Evolutionary conservation across 2,329 filamentous ascomycete genomes (phyloP).

Genomic region (Xenoacremonium recifei): DNA sequence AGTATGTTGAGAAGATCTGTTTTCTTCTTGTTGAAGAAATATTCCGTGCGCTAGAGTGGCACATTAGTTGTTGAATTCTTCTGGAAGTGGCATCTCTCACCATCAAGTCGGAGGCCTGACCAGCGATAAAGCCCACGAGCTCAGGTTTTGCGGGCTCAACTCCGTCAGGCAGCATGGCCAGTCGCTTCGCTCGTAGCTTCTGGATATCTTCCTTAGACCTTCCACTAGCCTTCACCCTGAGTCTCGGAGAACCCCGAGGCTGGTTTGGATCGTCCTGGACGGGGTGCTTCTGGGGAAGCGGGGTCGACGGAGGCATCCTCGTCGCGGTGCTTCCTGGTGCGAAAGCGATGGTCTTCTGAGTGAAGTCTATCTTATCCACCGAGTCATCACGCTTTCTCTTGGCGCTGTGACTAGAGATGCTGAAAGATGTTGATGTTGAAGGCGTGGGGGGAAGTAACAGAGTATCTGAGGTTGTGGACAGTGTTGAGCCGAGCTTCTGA

Average conservation of each 20-base stretch:
- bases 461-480: too few species aligned
- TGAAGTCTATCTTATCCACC: slow-evolving; percentile 26
- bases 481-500: slow-evolving; percentile 9
- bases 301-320: too few species aligned
- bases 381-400: slow-evolving; percentile 30
- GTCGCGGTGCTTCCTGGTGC: too few species aligned
- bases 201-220: slow-evolving; percentile 28
- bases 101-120: slow-evolving; percentile 31
- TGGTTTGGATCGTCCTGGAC: too few species aligned
- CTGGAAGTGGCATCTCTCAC: slow-evolving; percentile 26
- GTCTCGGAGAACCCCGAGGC: too few species aligned
- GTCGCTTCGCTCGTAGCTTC: slow-evolving; percentile 27
- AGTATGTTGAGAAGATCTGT: slow-evolving; percentile 40
- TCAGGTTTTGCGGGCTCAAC: slow-evolving; percentile 34
- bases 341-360: slow-evolving; percentile 31
- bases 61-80: background rate
- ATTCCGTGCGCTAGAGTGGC: slow-evolving; percentile 33
- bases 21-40: slow-evolving; percentile 37
- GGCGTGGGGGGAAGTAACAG: too few species aligned
- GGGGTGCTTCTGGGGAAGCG: too few species aligned
- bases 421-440: too few species aligned
- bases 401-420: slow-evolving; percentile 8
- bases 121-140: slow-evolving; percentile 37
- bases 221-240: slow-evolving; percentile 14
- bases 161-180: slow-evolving; percentile 31